Evolutionary conservation across 768 basidiomycete genomes (phyloP).

Genomic region (Hericium alpestre): DNA sequence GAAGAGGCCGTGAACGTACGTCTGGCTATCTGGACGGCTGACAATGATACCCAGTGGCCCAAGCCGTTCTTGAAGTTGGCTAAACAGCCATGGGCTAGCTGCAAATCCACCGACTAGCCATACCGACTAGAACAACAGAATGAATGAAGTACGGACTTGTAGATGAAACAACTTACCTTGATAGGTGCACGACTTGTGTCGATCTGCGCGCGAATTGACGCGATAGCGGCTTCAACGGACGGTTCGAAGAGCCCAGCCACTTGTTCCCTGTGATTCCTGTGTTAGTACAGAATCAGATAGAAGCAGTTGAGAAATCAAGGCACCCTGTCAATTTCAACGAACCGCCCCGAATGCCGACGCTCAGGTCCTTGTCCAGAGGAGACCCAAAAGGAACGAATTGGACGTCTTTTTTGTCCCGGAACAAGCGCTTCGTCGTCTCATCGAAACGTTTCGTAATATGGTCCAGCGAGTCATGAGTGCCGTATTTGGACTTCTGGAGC

Average conservation of each 20-base stretch:
- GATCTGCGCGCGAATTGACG: constrained; percentile 62
- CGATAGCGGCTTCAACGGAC: constrained; percentile 62
- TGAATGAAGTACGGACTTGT: neutral
- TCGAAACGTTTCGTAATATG: constrained; percentile 76
- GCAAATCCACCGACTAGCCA: constrained; percentile 81
- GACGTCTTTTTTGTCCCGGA: constrained; percentile 54
- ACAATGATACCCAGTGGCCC: constrained; percentile 45
- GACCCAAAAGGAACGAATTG: constrained; percentile 73
- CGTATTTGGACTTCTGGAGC: constrained; percentile 63
- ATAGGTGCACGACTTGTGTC: constrained; percentile 58
- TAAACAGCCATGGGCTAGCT: constrained; percentile 71
- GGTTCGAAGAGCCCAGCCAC: constrained; percentile 72
- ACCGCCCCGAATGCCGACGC: constrained; percentile 63
- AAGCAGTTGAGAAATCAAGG: constrained; percentile 7
- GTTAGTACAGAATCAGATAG: neutral
- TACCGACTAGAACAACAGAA: constrained; percentile 40
- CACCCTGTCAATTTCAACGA: constrained; percentile 65
- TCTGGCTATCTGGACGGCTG: constrained; percentile 71
- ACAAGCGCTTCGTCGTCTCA: constrained; percentile 73
- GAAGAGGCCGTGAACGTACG: constrained; percentile 31
- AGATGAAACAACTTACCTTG: constrained; percentile 29
- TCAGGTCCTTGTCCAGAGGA: constrained; percentile 61
- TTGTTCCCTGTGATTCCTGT: constrained; percentile 22
- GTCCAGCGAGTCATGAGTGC: constrained; percentile 58
- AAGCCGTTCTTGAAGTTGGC: constrained; percentile 63